Conservation (phyloP, 1,284 basidiomycete species). For the Sanguinoderma infundibulare region DNA sequence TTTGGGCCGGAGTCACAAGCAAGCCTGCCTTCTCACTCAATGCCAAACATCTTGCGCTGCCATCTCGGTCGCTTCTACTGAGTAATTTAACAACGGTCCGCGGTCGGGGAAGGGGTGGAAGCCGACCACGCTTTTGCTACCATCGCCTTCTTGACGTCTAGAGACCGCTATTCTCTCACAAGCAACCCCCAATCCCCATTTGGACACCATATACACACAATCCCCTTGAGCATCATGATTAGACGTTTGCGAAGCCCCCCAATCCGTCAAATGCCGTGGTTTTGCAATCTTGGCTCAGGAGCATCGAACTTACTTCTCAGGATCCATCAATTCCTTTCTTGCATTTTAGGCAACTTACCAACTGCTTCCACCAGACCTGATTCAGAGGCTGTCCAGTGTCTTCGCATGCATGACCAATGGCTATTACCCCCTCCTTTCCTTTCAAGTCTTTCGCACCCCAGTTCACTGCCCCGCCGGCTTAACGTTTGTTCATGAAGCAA, state of each 20-base stretch:
- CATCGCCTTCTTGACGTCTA: constrained; percentile 8
- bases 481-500: too few relatives aligned
- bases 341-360: too few relatives aligned
- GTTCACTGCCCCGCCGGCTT: too few relatives aligned
- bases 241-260: background rate
- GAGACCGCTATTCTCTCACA: background rate
- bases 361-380: too few relatives aligned
- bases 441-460: too few relatives aligned
- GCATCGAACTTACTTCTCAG: background rate
- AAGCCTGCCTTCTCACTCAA: too few relatives aligned
- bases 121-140: background rate
- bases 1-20: too few relatives aligned
- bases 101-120: background rate
- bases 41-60: too few relatives aligned
- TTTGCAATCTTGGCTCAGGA: background rate
- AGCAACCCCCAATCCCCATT: background rate
- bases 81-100: background rate
- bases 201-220: background rate
- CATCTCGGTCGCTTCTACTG: background rate
- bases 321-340: too few relatives aligned
- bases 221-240: background rate
- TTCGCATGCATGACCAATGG: too few relatives aligned
- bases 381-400: too few relatives aligned
- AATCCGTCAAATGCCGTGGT: background rate
- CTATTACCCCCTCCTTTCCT: too few relatives aligned